A percentile compares a stretch with the other conserved stretches of the same genome.
These are phyloP conservation scores for Sorghum bicolor DNA, from an alignment of 176 grass and related monocot species.

Conservation along the genomic window Sorghum_bicolor_NCBIv3 NC_012878.2:49601501-49602000, in stretches of 20 bases:
- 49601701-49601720: not conserved
- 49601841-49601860: not conserved
- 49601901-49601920: too few relatives aligned
- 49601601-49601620: slow-evolving; percentile 80
- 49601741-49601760: not conserved
- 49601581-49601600: slow-evolving; percentile 89
- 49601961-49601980: too few relatives aligned
- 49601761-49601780: not conserved
- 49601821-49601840: not conserved
- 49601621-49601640: slow-evolving; percentile 78
- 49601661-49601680: not conserved
- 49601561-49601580: slow-evolving; percentile 84
- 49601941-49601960: too few relatives aligned
- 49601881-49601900: too few relatives aligned
- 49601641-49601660: slow-evolving; percentile 63
- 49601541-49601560: slow-evolving; percentile 97
- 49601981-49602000: too few relatives aligned
- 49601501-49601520: not conserved
- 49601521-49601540: slow-evolving; percentile 12
- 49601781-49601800: not conserved
- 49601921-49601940: too few relatives aligned
- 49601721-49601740: not conserved
- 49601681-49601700: not conserved
- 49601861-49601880: not conserved
- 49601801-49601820: not conserved